Evolutionary conservation across 352 stramenopile species (phyloP).

Genomic region (Phytophthora cryptogea): DNA sequence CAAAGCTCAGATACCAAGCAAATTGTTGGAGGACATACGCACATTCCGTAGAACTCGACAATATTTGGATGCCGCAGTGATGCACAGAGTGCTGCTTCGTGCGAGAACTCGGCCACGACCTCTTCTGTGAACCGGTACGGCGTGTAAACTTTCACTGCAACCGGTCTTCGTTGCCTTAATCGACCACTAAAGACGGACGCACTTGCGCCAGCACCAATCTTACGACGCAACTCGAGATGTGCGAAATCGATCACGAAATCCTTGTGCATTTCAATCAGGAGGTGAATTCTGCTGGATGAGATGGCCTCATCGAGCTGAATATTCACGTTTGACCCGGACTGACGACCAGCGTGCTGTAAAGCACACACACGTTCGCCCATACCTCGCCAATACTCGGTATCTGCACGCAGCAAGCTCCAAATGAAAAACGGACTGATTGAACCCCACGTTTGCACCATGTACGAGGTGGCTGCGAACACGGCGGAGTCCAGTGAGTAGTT

Average conservation of each 20-base stretch:
- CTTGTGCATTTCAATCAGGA: conserved; percentile 69
- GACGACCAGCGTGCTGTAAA: conserved; percentile 26
- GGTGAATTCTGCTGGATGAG: conserved; percentile 53
- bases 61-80: conserved; percentile 65
- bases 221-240: conserved; percentile 48
- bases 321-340: conserved; percentile 11
- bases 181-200: conserved; percentile 56
- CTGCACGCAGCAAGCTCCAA: conserved; percentile 55
- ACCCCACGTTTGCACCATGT: conserved; percentile 34
- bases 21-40: conserved; percentile 66
- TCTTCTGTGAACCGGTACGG: conserved; percentile 55
- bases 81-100: conserved; percentile 61
- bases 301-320: conserved; percentile 38
- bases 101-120: conserved; percentile 56
- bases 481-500: conserved; percentile 6
- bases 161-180: conserved; percentile 32
- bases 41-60: conserved; percentile 67
- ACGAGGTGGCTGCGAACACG: conserved; percentile 11
- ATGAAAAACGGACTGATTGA: conserved; percentile 44
- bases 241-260: conserved; percentile 77
- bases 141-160: conserved; percentile 74
- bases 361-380: conserved; percentile 43
- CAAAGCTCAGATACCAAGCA: conserved; percentile 69
- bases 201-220: conserved; percentile 54
- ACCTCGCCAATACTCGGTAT: conserved; percentile 55